Evolutionary conservation across 1,284 basidiomycete species (phyloP).

Genomic region (Apiotrichum mycotoxinovorans): DNA sequence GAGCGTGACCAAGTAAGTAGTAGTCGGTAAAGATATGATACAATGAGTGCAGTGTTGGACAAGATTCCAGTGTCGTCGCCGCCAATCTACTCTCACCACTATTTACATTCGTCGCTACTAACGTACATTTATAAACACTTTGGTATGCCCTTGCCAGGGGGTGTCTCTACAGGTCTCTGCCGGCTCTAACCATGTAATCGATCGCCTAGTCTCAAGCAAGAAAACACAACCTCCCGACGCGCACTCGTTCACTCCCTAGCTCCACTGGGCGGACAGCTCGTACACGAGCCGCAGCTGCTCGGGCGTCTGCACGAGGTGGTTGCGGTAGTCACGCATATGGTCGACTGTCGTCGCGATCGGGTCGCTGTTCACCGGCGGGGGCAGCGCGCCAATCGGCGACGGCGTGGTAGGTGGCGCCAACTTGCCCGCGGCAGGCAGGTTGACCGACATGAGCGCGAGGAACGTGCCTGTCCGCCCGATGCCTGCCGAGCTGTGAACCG

Average conservation of each 20-base stretch:
- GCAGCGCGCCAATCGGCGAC: conserved; percentile 29
- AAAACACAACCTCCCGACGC: no score
- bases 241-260: no score
- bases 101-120: no score
- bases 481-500: conserved; percentile 38
- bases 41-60: no score
- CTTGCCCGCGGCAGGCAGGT: conserved; percentile 4
- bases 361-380: conserved; percentile 25
- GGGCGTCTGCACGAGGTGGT: conserved; percentile 35
- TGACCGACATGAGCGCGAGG: conserved; percentile 38
- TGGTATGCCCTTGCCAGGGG: no score
- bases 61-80: no score
- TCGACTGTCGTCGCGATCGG: conserved; percentile 34
- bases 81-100: no score
- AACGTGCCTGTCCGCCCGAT: conserved; percentile 46
- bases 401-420: not conserved
- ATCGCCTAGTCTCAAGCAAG: no score
- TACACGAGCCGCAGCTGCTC: conserved; percentile 36
- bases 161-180: no score
- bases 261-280: conserved; percentile 2
- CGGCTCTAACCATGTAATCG: not conserved
- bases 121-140: no score
- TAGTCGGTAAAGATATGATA: no score
- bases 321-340: conserved; percentile 36
- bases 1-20: no score